These are phyloP conservation scores for Dactylellina haptotyla DNA, from an alignment of 2,329 filamentous ascomycete species.

Conservation along the genomic window DNA sequence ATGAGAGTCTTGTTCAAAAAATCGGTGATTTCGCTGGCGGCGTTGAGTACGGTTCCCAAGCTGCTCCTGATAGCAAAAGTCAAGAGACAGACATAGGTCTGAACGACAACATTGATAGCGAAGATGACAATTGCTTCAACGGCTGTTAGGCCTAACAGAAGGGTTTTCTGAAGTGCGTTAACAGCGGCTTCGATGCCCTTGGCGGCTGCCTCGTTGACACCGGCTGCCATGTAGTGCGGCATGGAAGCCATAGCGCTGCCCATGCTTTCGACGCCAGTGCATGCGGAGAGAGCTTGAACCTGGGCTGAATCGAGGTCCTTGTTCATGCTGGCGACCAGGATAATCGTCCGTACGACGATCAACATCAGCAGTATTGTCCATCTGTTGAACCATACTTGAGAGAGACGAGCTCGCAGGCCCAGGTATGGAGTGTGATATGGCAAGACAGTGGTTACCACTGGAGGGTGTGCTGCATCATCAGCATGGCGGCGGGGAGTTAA, in stretches of 20 bases:
- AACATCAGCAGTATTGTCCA: constrained; percentile 93
- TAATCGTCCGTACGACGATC: constrained; percentile 80
- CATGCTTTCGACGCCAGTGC: constrained; percentile 88
- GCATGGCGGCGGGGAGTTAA: constrained; percentile 26
- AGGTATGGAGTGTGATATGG: constrained; percentile 88
- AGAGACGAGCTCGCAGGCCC: constrained; percentile 85
- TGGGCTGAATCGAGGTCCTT: constrained; percentile 80
- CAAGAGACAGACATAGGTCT: constrained; percentile 89
- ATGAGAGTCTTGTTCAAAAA: constrained; percentile 69
- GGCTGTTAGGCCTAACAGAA: constrained; percentile 80
- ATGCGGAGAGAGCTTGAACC: constrained; percentile 84
- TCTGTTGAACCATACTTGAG: constrained; percentile 96
- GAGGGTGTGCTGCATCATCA: constrained; percentile 10
- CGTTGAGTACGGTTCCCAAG: constrained; percentile 74
- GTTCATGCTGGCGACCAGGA: constrained; percentile 78
- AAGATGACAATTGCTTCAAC: constrained; percentile 91
- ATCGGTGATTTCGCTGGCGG: constrained; percentile 70
- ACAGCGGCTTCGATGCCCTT: constrained; percentile 82
- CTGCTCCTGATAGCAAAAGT: constrained; percentile 82
- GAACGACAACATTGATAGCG: constrained; percentile 88
- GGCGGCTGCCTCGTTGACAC: constrained; percentile 86
- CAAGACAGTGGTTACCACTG: constrained; percentile 18
- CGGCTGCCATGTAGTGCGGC: constrained; percentile 91
- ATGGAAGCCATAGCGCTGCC: constrained; percentile 97
- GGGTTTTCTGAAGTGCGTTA: constrained; percentile 79